phyloP scores from a whole-genome alignment of 306 rosid genomes.

The Senna siamea region DNA sequence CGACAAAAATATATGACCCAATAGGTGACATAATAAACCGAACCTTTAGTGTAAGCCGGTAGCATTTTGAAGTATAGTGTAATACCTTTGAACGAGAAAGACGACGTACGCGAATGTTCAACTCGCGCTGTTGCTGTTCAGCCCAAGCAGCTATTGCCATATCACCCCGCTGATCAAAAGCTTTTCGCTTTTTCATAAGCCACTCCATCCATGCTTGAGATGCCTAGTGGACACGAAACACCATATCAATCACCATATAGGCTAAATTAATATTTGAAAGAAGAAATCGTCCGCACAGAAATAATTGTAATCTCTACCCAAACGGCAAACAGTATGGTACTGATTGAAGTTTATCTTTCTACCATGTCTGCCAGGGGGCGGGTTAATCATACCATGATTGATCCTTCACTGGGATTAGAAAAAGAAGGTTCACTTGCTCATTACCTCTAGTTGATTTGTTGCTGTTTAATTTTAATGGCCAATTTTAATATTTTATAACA shows the following conservation, averaged over 20 bases:
- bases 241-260: conserved; percentile 5
- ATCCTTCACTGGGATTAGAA: neutral
- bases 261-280: neutral
- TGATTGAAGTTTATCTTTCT: conserved; percentile 3
- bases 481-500: neutral
- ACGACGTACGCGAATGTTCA: conserved; percentile 80
- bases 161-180: conserved; percentile 91
- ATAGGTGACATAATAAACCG: conserved; percentile 28
- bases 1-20: too few relatives aligned
- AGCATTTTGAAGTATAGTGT: conserved; percentile 19
- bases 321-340: neutral
- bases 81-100: conserved; percentile 91
- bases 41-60: conserved; percentile 23
- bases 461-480: neutral
- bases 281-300: conserved; percentile 7
- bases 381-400: neutral
- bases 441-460: neutral
- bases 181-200: conserved; percentile 86
- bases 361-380: conserved; percentile 5
- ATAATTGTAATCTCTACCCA: too few relatives aligned
- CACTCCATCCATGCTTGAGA: conserved; percentile 98
- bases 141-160: conserved; percentile 98
- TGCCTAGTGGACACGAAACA: conserved; percentile 61
- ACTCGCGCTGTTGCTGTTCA: conserved; percentile 87
- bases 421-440: neutral